Conservation (phyloP, 805 yeast species). For the Saccharomycopsis sp. region DNA sequence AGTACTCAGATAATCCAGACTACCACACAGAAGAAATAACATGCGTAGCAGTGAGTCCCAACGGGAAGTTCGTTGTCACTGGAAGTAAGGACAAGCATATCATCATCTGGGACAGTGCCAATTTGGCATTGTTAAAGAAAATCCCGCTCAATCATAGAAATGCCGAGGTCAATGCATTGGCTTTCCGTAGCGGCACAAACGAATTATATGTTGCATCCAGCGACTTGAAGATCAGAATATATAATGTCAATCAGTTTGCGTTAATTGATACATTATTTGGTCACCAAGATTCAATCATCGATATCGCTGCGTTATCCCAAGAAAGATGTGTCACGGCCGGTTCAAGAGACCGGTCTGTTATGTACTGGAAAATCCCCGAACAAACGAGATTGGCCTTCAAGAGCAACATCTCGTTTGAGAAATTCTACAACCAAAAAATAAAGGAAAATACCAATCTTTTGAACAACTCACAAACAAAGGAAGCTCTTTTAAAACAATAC, state of each 20-base stretch:
- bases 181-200: conserved; percentile 74
- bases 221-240: conserved; percentile 85
- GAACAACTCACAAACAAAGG: conserved; percentile 30
- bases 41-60: conserved; percentile 77
- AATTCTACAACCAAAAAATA: conserved; percentile 29
- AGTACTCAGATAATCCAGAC: conserved; percentile 44
- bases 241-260: conserved; percentile 75
- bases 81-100: conserved; percentile 83
- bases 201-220: conserved; percentile 90
- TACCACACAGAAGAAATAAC: conserved; percentile 76
- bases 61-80: conserved; percentile 83
- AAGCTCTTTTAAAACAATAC: conserved; percentile 33
- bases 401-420: conserved; percentile 58
- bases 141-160: conserved; percentile 67
- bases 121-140: conserved; percentile 66
- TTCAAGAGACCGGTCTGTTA: conserved; percentile 87
- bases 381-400: conserved; percentile 85
- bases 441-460: conserved; percentile 31
- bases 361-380: conserved; percentile 95
- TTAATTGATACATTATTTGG: conserved; percentile 91
- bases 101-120: conserved; percentile 81
- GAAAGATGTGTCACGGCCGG: conserved; percentile 97
- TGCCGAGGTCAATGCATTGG: conserved; percentile 64
- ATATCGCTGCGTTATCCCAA: conserved; percentile 69
- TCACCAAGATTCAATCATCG: conserved; percentile 86